A percentile compares a stretch with the other conserved stretches of the same genome.
phyloP scores from a whole-genome alignment of 768 basidiomycete species.

The Amanita brunnescens region DNA sequence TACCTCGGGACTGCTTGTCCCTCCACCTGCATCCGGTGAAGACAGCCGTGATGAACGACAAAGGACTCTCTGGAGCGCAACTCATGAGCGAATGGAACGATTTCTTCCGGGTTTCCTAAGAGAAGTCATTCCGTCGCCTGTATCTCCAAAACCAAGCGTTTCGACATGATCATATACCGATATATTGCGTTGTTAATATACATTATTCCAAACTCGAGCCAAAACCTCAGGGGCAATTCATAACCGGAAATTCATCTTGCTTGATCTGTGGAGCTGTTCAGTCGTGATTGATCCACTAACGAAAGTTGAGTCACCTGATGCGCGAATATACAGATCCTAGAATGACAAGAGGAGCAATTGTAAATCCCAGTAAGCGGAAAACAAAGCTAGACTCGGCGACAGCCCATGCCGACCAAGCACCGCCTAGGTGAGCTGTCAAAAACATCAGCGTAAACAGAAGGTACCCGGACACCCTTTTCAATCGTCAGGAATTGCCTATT shows the following conservation, averaged over 20 bases:
- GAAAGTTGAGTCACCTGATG: constrained; percentile 34
- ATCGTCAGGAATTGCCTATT: constrained; percentile 1
- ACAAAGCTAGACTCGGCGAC: constrained; percentile 23
- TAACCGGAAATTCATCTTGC: constrained; percentile 57
- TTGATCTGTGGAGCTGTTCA: constrained; percentile 28
- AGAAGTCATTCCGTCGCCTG: constrained; percentile 47
- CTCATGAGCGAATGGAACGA: constrained; percentile 79
- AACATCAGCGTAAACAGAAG: constrained; percentile 52
- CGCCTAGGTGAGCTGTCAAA: constrained; percentile 60
- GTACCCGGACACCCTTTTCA: constrained; percentile 62
- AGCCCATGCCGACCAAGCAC: constrained; percentile 60
- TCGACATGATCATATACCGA: constrained; percentile 9
- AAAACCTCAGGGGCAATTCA: constrained; percentile 2
- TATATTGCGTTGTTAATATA: constrained; percentile 5
- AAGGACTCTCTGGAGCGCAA: constrained; percentile 74
- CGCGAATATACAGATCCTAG: constrained; percentile 38
- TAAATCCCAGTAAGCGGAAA: constrained; percentile 43
- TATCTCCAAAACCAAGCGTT: constrained; percentile 7
- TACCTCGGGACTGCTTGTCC: constrained; percentile 75
- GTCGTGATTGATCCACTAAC: not conserved
- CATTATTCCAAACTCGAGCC: not conserved
- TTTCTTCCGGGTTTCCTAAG: constrained; percentile 88
- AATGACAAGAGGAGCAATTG: constrained; percentile 42
- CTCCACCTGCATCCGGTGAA: constrained; percentile 34
- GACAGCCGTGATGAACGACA: constrained; percentile 51